Conservation (phyloP, 2,329 filamentous ascomycete genomes). For the Davidsoniella virescens region DNA sequence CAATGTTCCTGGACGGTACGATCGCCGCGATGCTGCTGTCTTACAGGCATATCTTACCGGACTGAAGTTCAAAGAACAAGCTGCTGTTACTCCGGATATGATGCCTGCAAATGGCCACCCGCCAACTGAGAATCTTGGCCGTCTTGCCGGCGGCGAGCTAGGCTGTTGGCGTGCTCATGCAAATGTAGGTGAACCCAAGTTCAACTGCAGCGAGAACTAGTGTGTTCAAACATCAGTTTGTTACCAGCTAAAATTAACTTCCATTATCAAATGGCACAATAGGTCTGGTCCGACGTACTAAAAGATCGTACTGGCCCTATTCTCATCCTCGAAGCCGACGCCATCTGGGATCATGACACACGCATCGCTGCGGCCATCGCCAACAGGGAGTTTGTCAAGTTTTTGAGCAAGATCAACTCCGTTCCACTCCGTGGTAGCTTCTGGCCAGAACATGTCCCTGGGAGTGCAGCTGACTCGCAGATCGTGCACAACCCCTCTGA, state of each 20-base stretch:
- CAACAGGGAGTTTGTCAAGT: conserved; percentile 16
- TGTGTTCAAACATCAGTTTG: no score
- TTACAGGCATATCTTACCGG: conserved; percentile 19
- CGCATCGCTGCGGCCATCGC: conserved; percentile 16
- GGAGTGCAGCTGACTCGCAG: background rate
- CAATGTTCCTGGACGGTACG: conserved; percentile 17
- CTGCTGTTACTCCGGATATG: conserved; percentile 15
- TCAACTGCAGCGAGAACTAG: no score
- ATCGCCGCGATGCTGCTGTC: conserved; percentile 17
- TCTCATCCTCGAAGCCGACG: conserved; percentile 19
- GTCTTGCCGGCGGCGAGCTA: conserved; percentile 15
- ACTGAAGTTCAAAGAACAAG: conserved; percentile 15
- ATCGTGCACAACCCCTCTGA: conserved; percentile 6
- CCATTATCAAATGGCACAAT: background rate
- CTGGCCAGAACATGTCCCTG: background rate
- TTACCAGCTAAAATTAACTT: background rate
- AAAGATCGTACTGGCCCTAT: conserved; percentile 14
- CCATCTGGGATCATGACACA: conserved; percentile 18
- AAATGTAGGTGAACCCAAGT: conserved; percentile 14
- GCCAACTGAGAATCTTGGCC: conserved; percentile 14
- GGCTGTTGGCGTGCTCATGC: conserved; percentile 19
- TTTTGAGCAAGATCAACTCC: conserved; percentile 13
- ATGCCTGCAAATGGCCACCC: conserved; percentile 17
- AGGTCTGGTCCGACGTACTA: conserved; percentile 19
- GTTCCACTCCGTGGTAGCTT: background rate